Conservation (phyloP, 495 filamentous ascomycete species). For the Clavariopsis aquatica region DNA sequence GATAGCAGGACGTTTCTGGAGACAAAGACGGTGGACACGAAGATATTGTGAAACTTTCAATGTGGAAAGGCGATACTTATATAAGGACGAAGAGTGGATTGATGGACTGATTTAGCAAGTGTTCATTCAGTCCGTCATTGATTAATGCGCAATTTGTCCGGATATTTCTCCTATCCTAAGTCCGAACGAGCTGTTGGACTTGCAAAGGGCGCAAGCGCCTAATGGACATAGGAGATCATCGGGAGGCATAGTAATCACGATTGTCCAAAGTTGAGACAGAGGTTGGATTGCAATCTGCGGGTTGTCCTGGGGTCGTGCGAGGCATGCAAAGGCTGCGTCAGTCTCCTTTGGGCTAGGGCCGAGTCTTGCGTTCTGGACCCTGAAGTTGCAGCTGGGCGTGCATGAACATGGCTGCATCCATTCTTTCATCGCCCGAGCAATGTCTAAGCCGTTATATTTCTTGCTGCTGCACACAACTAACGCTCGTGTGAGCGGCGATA, state of each 20-base stretch:
- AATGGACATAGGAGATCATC: too few species aligned
- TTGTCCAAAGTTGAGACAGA: too few species aligned
- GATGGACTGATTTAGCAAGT: neutral
- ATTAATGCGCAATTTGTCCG: neutral
- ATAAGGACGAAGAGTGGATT: neutral
- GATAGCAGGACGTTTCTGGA: neutral
- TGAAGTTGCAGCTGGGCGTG: neutral
- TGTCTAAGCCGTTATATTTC: neutral
- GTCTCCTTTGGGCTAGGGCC: too few species aligned
- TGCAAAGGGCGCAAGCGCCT: too few species aligned
- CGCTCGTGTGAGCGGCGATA: neutral
- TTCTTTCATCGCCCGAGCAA: neutral
- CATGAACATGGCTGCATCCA: too few species aligned
- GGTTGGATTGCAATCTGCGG: too few species aligned
- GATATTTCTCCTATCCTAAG: neutral
- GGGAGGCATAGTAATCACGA: too few species aligned
- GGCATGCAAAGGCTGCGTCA: too few species aligned
- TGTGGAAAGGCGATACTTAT: neutral
- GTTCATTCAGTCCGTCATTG: neutral
- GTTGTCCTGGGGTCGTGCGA: too few species aligned
- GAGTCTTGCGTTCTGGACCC: too few species aligned
- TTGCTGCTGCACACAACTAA: neutral
- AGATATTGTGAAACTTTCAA: neutral
- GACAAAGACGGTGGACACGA: neutral
- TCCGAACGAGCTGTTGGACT: neutral